Evolutionary conservation across 305 asterid genomes (phyloP).

Genomic region (Salvia sclarea): DNA sequence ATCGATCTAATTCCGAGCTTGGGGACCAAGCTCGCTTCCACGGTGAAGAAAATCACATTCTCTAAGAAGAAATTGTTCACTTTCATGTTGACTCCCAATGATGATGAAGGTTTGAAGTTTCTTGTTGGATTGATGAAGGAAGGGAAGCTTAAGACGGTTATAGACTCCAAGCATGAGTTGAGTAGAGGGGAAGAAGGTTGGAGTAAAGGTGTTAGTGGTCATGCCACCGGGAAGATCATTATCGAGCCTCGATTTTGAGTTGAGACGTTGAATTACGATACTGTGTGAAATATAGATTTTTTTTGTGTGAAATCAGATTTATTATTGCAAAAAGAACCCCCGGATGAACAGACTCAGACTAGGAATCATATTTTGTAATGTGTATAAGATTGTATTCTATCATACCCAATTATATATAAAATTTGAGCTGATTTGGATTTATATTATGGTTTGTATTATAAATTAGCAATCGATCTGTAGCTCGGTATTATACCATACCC

Average conservation of each 20-base stretch:
- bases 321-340: too few relatives aligned
- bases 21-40: slow-evolving; percentile 42
- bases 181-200: slow-evolving; percentile 65
- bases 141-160: slow-evolving; percentile 54
- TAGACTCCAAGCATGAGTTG: slow-evolving; percentile 53
- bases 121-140: slow-evolving; percentile 55
- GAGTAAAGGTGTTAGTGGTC: slow-evolving; percentile 55
- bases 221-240: slow-evolving; percentile 67
- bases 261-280: background rate
- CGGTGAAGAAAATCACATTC: slow-evolving; percentile 41
- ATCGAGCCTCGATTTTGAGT: slow-evolving; percentile 35
- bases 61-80: slow-evolving; percentile 54
- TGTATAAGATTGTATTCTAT: too few relatives aligned
- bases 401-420: too few relatives aligned
- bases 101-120: slow-evolving; percentile 31
- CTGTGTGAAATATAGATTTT: background rate
- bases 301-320: too few relatives aligned
- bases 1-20: slow-evolving; percentile 58
- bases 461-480: too few relatives aligned
- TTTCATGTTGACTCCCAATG: slow-evolving; percentile 35
- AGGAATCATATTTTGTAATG: too few relatives aligned
- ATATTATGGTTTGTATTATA: too few relatives aligned
- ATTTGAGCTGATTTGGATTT: too few relatives aligned
- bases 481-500: too few relatives aligned
- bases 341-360: too few relatives aligned